Base-by-base conservation (phyloP, 2,329 filamentous ascomycete genomes). In the Fusarium dlaminii region DNA sequence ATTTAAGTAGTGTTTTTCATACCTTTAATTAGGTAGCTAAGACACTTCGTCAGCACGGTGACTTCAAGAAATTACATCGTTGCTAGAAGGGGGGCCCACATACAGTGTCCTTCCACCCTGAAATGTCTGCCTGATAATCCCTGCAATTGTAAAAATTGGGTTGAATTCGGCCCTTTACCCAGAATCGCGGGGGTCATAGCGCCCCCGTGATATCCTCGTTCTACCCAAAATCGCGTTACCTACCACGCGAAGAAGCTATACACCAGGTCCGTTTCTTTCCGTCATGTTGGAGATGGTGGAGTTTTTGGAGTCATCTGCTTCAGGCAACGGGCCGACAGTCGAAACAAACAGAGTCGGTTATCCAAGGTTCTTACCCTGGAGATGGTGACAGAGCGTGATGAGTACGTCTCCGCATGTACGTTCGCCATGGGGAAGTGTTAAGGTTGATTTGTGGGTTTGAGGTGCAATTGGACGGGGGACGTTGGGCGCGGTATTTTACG, bases 141-240 rank as follows among this genome's bases (percentile, higher is more conserved):
- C 39, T 66, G 52, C 27, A 3, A 4, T 4, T 10, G 3, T 20
- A 39, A 58, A 65, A 43, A 70, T n/a, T 58, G 49, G 57, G 39
- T n/a, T 40, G 46, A n/a, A 70, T 36, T 70, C 67, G 67, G 67
- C 15, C 67, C 66, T 70, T 70, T 70, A 70, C 66, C 67, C 66
- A 70, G 66, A 49, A 70, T 70, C 67, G 67, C 67, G 66, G 66
- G 67, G 67, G 67, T 70, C 67, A 52, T 36, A 59, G 63, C 63
- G 63, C 20, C 63, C 67, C 67, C 66, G 67, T 70, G 67, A 70
- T 66, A 40, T 68, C 32, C 55, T 68, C 63, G 56, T 68, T 48
- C 45, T 70, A 20, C 32, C 30, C 66, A 45, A 22, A 51, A 63
- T 42, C 37, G 29, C 27, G 57, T 46, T 46, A 42, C 52, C 63